Evolutionary conservation across 768 basidiomycete genomes (phyloP), one percentile per base, ranked within the genome.

Genomic region (Calvatia gigantea): DNA sequence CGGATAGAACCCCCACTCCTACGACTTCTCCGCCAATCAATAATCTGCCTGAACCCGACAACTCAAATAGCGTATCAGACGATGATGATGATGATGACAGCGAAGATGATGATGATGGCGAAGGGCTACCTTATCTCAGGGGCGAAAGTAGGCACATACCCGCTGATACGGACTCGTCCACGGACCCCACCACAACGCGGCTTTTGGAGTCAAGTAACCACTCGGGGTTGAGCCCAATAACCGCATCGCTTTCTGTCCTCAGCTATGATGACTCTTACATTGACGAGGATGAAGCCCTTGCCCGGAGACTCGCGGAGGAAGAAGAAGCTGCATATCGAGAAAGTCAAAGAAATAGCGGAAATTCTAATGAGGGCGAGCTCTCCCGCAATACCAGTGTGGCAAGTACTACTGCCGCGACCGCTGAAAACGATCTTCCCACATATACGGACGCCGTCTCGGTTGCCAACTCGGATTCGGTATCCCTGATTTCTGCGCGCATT

Each of bases 271-370:
- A 54, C 19, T 45, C 46, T 4, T 54, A 57, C 17, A 59, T 60
- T 66, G 65, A 74, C 39, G 73, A 74, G 38, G 79, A 81, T 56
- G 79, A 79, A 57, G 76, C 72, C 0, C 67, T 76, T 42, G 76
- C 79, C 35, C 73, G 75, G 42, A 64, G 60, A 56, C 63, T 72
- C n/a, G 71, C 71, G 14, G 72, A 75, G 47, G 76, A 77, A 50
- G 74, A 76, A 51, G 69, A 68, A 57, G 56, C 65, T 19, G 58
- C 65, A 32, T 58, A 58, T 11, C 57, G 56, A 12, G 45, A 51
- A 35, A 28, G 12, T 42, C 54, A 51, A 57, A 54, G 50, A 53
- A 42, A 48, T 15, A 31, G 27, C 12, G n/a, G 38, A 11, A 39
- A 39, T 15, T 17, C 39, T 15, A 11, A 21, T 25, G 39, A 53